These are phyloP conservation scores for Lodderomyces jiufengensis DNA, from an alignment of 1,139 yeast species.

Conservation along the genomic window DNA sequence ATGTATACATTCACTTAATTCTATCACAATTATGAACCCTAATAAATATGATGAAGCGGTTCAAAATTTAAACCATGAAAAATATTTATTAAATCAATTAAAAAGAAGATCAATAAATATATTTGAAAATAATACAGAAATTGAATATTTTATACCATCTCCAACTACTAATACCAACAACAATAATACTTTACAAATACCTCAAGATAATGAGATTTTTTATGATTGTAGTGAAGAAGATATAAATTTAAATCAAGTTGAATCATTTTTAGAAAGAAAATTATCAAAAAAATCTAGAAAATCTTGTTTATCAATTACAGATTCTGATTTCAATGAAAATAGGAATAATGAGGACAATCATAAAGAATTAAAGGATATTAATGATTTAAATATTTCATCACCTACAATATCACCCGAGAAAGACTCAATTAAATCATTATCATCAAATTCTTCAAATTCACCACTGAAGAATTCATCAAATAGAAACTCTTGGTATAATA, in stretches of 20 bases:
- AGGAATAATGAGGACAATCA: slow-evolving; percentile 1
- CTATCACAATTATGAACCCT: neutral
- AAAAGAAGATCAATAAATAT: no score
- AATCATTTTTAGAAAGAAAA: slow-evolving; percentile 56
- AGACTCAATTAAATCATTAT: slow-evolving; percentile 3
- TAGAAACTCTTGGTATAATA: slow-evolving; percentile 14
- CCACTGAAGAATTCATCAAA: slow-evolving; percentile 11
- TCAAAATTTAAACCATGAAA: no score
- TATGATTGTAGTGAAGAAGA: slow-evolving; percentile 28
- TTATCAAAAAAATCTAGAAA: slow-evolving; percentile 23
- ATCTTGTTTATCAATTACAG: slow-evolving; percentile 25
- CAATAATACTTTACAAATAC: neutral
- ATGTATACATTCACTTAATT: no score
- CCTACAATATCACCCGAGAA: slow-evolving; percentile 4
- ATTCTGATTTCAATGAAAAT: slow-evolving; percentile 4
- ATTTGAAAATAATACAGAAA: no score
- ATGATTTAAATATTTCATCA: neutral
- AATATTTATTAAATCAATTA: no score
- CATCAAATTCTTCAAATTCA: slow-evolving; percentile 12
- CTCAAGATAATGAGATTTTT: slow-evolving; percentile 16
- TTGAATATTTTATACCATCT: neutral
- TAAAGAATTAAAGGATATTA: slow-evolving; percentile 3
- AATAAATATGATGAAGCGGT: no score
- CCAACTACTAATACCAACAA: slow-evolving; percentile 6
- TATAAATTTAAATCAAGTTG: slow-evolving; percentile 68